Conservation (phyloP, 768 basidiomycete genomes). For the Suillus variegatus region DNA sequence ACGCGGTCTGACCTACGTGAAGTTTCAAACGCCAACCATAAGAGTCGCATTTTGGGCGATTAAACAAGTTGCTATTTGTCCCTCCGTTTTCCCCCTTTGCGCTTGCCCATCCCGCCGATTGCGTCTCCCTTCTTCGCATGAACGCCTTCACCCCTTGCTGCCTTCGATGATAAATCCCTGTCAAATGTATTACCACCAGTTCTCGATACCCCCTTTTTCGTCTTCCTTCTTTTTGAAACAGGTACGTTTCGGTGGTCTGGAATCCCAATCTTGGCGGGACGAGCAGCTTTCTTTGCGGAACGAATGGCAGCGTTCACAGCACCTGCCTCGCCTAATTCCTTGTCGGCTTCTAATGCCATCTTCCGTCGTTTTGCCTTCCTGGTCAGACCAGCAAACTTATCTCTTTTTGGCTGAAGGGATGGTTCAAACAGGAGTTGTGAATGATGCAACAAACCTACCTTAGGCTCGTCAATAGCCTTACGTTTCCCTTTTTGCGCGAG, state of each 20-base stretch:
- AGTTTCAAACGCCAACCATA: slow-evolving; percentile 4
- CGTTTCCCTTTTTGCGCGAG: slow-evolving; percentile 40
- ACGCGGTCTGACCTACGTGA: neutral
- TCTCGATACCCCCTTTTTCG: slow-evolving; percentile 31
- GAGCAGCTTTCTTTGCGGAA: slow-evolving; percentile 77
- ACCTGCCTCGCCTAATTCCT: slow-evolving; percentile 54
- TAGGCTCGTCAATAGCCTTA: slow-evolving; percentile 37
- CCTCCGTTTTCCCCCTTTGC: slow-evolving; percentile 41
- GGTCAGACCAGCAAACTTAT: slow-evolving; percentile 82
- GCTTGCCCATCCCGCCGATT: slow-evolving; percentile 54
- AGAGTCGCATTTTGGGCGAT: slow-evolving; percentile 10
- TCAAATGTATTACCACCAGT: slow-evolving; percentile 51
- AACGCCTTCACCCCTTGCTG: slow-evolving; percentile 52
- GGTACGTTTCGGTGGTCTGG: slow-evolving; percentile 39
- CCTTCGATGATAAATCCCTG: slow-evolving; percentile 55
- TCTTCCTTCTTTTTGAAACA: slow-evolving; percentile 36
- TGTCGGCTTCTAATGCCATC: slow-evolving; percentile 80
- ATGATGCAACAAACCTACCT: slow-evolving; percentile 34
- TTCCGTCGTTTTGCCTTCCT: slow-evolving; percentile 87
- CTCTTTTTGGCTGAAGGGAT: slow-evolving; percentile 62
- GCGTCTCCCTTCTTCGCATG: slow-evolving; percentile 64
- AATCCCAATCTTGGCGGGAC: slow-evolving; percentile 74
- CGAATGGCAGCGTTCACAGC: slow-evolving; percentile 77
- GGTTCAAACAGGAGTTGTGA: neutral
- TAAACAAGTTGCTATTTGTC: slow-evolving; percentile 20